phyloP scores from a whole-genome alignment of 1,284 basidiomycete genomes.

The Rhodotorula glutinis region DNA sequence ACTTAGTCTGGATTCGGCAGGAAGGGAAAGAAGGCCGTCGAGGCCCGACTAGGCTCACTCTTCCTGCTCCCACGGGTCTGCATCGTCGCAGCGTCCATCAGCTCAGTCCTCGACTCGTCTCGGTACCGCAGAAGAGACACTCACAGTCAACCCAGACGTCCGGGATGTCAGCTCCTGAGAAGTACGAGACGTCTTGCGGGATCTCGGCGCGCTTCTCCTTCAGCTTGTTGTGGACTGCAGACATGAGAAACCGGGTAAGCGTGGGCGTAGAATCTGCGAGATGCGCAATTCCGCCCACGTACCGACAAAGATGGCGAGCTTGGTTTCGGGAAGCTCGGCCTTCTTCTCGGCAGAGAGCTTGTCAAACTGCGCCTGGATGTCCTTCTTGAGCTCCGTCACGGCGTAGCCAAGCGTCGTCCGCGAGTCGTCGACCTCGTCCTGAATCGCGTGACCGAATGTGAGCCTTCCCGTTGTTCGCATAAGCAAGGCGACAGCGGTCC shows the following conservation, averaged over 20 bases:
- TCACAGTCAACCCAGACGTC: conserved; percentile 34
- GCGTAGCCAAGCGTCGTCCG: conserved; percentile 71
- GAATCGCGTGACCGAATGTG: neutral
- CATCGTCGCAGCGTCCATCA: rapidly evolving
- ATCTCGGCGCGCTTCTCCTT: conserved; percentile 76
- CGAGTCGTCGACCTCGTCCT: conserved; percentile 94
- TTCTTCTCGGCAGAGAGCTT: conserved; percentile 56
- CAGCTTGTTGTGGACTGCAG: conserved; percentile 85
- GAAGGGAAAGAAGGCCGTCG: too few relatives aligned
- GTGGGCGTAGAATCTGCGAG: neutral
- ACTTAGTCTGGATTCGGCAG: neutral
- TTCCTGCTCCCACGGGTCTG: conserved; percentile 26
- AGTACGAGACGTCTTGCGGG: conserved; percentile 62
- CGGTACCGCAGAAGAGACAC: neutral
- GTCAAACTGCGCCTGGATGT: conserved; percentile 70
- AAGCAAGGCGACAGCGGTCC: neutral
- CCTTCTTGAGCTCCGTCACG: conserved; percentile 75
- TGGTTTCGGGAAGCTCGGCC: conserved; percentile 53
- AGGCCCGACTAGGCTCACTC: neutral
- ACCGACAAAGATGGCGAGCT: conserved; percentile 80
- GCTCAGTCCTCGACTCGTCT: neutral
- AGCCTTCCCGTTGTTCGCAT: neutral
- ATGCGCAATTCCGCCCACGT: conserved; percentile 5
- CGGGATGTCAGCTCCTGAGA: conserved; percentile 40
- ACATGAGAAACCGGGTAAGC: neutral